A percentile compares a stretch with the other conserved stretches of the same genome.
phyloP scores from a whole-genome alignment of 257 asterid genomes.

The Primulina eburnea region DNA sequence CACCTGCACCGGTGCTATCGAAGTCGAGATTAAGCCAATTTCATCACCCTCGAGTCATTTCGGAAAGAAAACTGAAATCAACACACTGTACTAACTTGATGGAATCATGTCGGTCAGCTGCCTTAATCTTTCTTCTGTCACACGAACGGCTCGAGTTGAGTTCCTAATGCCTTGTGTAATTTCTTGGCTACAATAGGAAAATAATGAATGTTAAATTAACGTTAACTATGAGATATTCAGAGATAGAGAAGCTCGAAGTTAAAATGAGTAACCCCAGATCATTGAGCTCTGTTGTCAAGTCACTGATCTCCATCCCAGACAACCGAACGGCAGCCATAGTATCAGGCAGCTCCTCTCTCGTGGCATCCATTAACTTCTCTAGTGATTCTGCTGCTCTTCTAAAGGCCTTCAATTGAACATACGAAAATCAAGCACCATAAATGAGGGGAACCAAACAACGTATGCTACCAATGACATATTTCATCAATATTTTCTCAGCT shows the following conservation, averaged over 20 bases:
- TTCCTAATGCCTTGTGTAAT: conserved; percentile 76
- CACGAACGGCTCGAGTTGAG: conserved; percentile 76
- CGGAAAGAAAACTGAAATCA: neutral
- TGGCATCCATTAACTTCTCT: conserved; percentile 76
- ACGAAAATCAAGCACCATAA: conserved; percentile 18
- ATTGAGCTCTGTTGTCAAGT: conserved; percentile 88
- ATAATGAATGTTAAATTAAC: neutral
- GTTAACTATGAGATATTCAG: neutral
- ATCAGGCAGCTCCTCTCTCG: conserved; percentile 88
- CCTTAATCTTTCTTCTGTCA: conserved; percentile 75
- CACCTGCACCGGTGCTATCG: conserved; percentile 67
- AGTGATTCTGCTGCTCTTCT: conserved; percentile 76
- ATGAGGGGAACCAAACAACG: conserved; percentile 15
- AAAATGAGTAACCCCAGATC: conserved; percentile 64
- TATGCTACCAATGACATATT: neutral
- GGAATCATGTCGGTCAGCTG: conserved; percentile 36
- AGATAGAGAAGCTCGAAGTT: conserved; percentile 5
- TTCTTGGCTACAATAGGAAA: conserved; percentile 53
- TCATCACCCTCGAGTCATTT: conserved; percentile 28
- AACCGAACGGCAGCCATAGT: conserved; percentile 93
- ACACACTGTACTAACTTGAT: conserved; percentile 43
- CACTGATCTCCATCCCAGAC: conserved; percentile 96
- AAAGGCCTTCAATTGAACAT: conserved; percentile 58
- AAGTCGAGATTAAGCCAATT: conserved; percentile 61
- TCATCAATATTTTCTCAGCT: neutral